These are phyloP conservation scores for Allium sativum DNA, from an alignment of 106 monocot genomes.

Conservation along the genomic window DNA sequence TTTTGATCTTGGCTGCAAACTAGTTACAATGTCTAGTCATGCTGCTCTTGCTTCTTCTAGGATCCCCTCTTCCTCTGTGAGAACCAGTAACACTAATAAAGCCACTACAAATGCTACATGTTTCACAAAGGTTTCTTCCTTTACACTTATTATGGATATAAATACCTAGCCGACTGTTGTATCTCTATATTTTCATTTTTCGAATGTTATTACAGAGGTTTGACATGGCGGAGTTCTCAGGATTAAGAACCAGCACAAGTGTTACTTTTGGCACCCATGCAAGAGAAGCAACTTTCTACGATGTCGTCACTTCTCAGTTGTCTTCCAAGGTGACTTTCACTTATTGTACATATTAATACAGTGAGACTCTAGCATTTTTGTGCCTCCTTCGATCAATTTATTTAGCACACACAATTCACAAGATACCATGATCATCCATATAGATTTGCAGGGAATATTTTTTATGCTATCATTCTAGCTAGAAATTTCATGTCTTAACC, in stretches of 20 bases:
- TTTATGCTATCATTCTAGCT: too few relatives aligned
- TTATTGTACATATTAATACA: background rate
- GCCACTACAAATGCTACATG: slow-evolving; percentile 10
- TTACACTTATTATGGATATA: background rate
- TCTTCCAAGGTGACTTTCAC: slow-evolving; percentile 33
- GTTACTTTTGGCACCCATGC: slow-evolving; percentile 20
- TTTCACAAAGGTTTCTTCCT: slow-evolving; percentile 29
- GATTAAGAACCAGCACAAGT: slow-evolving; percentile 48
- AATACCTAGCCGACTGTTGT: background rate
- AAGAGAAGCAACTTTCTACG: slow-evolving; percentile 55
- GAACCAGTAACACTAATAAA: slow-evolving; percentile 29
- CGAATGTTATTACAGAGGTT: slow-evolving; percentile 33
- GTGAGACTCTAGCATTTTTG: too few relatives aligned
- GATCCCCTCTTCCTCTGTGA: slow-evolving; percentile 52
- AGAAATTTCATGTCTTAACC: too few relatives aligned
- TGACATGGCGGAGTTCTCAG: slow-evolving; percentile 65
- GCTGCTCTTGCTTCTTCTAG: slow-evolving; percentile 88
- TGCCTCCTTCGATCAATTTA: too few relatives aligned
- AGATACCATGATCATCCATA: too few relatives aligned
- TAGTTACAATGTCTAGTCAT: slow-evolving; percentile 50
- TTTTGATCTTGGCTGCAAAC: slow-evolving; percentile 19
- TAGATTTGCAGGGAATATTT: too few relatives aligned
- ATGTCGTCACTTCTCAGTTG: slow-evolving; percentile 50
- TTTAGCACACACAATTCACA: too few relatives aligned
- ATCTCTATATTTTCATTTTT: background rate